Percentiles rank a stretch among this genome's conserved stretches.
phyloP scores from a whole-genome alignment of 495 filamentous ascomycete genomes.

The Glonium stellatum region DNA sequence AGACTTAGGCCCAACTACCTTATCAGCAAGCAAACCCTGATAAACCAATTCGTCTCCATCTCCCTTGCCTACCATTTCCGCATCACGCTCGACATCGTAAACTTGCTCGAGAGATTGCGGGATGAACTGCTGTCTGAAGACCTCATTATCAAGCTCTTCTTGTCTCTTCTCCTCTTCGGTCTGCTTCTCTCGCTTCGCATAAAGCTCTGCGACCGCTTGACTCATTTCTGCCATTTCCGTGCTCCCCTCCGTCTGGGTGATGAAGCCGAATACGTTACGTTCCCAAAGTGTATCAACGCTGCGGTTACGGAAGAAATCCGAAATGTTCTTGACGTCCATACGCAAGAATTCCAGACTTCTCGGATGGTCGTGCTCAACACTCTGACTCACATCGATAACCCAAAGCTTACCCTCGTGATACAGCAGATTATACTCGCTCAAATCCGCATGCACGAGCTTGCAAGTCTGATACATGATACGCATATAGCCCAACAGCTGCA shows the following conservation, averaged over 20 bases:
- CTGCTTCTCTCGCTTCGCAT: slow-evolving; percentile 40
- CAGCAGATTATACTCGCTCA: slow-evolving; percentile 94
- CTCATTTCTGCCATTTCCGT: slow-evolving; percentile 42
- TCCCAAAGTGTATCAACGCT: slow-evolving; percentile 73
- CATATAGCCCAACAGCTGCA: slow-evolving; percentile 82
- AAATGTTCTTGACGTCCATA: slow-evolving; percentile 96
- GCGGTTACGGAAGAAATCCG: slow-evolving; percentile 81
- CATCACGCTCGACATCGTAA: slow-evolving; percentile 90
- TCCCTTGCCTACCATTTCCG: slow-evolving; percentile 64
- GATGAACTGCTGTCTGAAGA: slow-evolving; percentile 92
- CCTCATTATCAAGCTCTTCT: slow-evolving; percentile 71
- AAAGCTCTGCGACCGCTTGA: slow-evolving; percentile 47
- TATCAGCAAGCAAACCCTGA: slow-evolving; percentile 66
- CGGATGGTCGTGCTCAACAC: slow-evolving; percentile 93
- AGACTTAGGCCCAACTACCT: slow-evolving; percentile 39
- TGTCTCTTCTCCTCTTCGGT: slow-evolving; percentile 31
- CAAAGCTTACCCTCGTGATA: slow-evolving; percentile 78
- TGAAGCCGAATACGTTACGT: slow-evolving; percentile 68
- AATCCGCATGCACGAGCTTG: slow-evolving; percentile 85
- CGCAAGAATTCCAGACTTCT: slow-evolving; percentile 83
- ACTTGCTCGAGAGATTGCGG: slow-evolving; percentile 91
- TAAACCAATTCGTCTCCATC: slow-evolving; percentile 71
- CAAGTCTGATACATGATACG: slow-evolving; percentile 85
- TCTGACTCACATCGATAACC: slow-evolving; percentile 96
- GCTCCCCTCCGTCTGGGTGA: slow-evolving; percentile 52